These are phyloP conservation scores for Choiromyces venosus DNA, from an alignment of 495 filamentous ascomycete genomes.

Conservation along the genomic window DNA sequence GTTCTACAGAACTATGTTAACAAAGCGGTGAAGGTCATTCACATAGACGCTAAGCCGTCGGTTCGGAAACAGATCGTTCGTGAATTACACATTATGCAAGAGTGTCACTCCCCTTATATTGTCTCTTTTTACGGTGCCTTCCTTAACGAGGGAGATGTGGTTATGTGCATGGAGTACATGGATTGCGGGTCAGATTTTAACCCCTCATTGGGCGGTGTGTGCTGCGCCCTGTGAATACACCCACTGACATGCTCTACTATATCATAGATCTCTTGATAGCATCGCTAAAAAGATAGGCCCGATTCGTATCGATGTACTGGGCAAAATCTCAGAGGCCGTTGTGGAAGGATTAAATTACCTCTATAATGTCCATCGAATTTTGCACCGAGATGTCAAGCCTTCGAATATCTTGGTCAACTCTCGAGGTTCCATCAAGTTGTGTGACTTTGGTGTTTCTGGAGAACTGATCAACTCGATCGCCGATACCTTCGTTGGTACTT, in stretches of 20 bases:
- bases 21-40: slow-evolving; percentile 67
- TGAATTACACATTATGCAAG: slow-evolving; percentile 95
- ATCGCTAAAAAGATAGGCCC: slow-evolving; percentile 93
- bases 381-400: slow-evolving; percentile 98
- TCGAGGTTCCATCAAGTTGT: slow-evolving; percentile 88
- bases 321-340: slow-evolving; percentile 98
- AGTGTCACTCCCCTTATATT: slow-evolving; percentile 92
- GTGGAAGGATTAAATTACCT: slow-evolving; percentile 90
- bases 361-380: slow-evolving; percentile 88
- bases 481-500: slow-evolving; percentile 96
- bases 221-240: slow-evolving; percentile 3
- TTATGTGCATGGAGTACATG: slow-evolving; percentile 99
- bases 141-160: slow-evolving; percentile 92
- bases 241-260: slow-evolving; percentile 9
- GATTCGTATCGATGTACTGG: slow-evolving; percentile 92
- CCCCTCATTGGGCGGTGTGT: slow-evolving; percentile 7
- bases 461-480: slow-evolving; percentile 96
- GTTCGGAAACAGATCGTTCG: slow-evolving; percentile 92
- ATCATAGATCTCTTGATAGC: slow-evolving; percentile 75
- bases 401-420: slow-evolving; percentile 96
- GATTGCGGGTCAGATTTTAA: slow-evolving; percentile 75
- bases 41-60: slow-evolving; percentile 94
- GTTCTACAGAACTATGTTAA: slow-evolving; percentile 13
- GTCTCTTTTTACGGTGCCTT: slow-evolving; percentile 97
- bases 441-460: slow-evolving; percentile 95